These are phyloP conservation scores for Pythium sp. DNA, from an alignment of 352 stramenopile species.

Conservation along the genomic window DNA sequence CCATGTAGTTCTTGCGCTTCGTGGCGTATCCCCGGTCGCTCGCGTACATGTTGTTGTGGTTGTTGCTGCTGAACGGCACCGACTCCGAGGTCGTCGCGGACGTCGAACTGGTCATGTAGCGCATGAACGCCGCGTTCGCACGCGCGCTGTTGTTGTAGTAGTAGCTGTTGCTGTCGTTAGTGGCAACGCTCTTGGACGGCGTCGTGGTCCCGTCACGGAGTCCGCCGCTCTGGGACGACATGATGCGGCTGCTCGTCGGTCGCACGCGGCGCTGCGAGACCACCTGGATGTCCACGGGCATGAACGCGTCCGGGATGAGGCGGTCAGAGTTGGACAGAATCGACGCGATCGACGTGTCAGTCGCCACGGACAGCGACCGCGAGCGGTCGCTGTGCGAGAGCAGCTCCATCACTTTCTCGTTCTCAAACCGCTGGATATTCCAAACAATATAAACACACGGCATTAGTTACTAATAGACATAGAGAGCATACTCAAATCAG, in stretches of 20 bases:
- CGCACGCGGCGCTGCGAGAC: conserved; percentile 46
- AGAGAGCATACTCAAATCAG: neutral
- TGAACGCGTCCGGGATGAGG: conserved; percentile 56
- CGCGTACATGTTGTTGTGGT: neutral
- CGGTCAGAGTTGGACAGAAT: conserved; percentile 60
- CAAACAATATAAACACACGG: neutral
- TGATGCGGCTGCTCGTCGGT: conserved; percentile 16
- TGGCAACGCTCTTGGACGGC: conserved; percentile 22
- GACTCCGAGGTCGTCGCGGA: conserved; percentile 16
- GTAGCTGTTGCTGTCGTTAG: conserved; percentile 15
- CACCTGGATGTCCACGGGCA: conserved; percentile 67
- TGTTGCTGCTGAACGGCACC: conserved; percentile 11
- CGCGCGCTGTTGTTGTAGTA: conserved; percentile 18
- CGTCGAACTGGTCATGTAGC: conserved; percentile 20
- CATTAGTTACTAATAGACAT: neutral
- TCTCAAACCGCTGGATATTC: conserved; percentile 12
- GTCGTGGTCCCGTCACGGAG: conserved; percentile 2
- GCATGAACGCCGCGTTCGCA: conserved; percentile 16
- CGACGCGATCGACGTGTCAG: conserved; percentile 52
- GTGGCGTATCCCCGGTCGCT: neutral
- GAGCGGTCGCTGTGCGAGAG: conserved; percentile 22
- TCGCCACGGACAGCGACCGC: conserved; percentile 35
- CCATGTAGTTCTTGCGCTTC: conserved; percentile 21
- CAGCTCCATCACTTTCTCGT: conserved; percentile 31
- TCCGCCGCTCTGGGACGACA: conserved; percentile 18